These are phyloP conservation scores for Euclidium syriacum DNA, from an alignment of 345 rosid genomes.

Conservation along the genomic window DNA sequence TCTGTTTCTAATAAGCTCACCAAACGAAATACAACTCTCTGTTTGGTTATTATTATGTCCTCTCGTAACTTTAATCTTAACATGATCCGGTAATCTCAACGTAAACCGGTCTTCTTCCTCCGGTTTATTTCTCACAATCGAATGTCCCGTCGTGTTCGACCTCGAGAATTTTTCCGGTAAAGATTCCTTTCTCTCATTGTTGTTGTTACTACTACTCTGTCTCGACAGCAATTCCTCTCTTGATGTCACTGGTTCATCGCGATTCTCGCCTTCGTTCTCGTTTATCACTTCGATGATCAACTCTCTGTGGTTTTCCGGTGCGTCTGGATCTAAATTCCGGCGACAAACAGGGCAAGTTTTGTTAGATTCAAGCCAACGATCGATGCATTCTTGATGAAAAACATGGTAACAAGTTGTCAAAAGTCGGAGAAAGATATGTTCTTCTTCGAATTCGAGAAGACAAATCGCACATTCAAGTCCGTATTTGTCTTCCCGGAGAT, in stretches of 20 bases:
- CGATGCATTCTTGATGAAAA: conserved; percentile 81
- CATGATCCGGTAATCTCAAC: conserved; percentile 52
- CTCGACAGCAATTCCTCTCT: conserved; percentile 1
- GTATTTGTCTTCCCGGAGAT: conserved; percentile 41
- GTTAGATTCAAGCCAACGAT: conserved; percentile 68
- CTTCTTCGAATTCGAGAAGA: conserved; percentile 60
- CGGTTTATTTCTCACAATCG: conserved; percentile 32
- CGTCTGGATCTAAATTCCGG: conserved; percentile 44
- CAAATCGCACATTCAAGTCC: conserved; percentile 84
- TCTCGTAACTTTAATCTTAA: conserved; percentile 39
- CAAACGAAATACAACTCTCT: conserved; percentile 58
- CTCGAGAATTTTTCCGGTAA: conserved; percentile 41
- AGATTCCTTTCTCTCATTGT: conserved; percentile 1
- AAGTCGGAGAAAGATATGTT: conserved; percentile 51
- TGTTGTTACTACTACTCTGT: conserved; percentile 15
- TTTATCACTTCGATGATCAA: conserved; percentile 41
- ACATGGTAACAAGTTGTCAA: conserved; percentile 73
- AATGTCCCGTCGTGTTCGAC: conserved; percentile 79
- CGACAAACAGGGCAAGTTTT: conserved; percentile 92
- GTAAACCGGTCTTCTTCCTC: conserved; percentile 46
- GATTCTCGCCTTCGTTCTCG: conserved; percentile 19
- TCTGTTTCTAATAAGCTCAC: conserved; percentile 37
- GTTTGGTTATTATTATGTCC: conserved; percentile 35
- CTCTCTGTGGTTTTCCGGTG: conserved; percentile 28
- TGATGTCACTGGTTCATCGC: neutral